Conservation (phyloP, 75 land plant genomes). For the Sequoiadendron giganteum region DNA sequence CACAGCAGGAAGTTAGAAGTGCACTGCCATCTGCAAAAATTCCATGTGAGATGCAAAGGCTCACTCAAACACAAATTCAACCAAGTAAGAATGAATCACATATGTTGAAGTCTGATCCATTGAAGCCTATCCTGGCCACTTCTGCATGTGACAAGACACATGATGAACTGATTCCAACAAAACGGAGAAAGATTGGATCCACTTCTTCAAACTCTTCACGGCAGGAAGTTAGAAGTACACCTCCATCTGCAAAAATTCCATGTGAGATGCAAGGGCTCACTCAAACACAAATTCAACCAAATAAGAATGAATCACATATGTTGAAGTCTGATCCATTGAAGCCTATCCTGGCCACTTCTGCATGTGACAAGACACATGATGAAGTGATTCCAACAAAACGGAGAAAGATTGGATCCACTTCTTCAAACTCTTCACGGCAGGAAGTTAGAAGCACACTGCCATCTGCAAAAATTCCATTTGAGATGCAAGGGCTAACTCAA, state of each 20-base stretch:
- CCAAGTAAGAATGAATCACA: no score
- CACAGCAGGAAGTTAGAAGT: conserved; percentile 14
- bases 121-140: no score
- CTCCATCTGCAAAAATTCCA: not conserved
- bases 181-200: conserved; percentile 74
- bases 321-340: no score
- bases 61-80: no score
- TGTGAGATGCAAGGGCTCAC: not conserved
- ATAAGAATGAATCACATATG: no score
- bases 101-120: no score
- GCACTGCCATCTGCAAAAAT: not conserved
- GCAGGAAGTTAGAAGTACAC: conserved; percentile 8
- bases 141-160: conserved; percentile 23
- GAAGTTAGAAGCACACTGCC: not conserved
- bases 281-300: no score
- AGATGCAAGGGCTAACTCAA: not conserved
- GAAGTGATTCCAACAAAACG: conserved; percentile 42
- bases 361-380: conserved; percentile 27
- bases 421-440: conserved; percentile 18
- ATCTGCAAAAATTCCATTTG: not conserved
- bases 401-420: conserved; percentile 62
- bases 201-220: conserved; percentile 20
- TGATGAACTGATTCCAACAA: conserved; percentile 34
- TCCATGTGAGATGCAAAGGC: conserved; percentile 2
- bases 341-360: no score